Evolutionary conservation across 306 rosid genomes (phyloP).

Genomic region (Lotus japonicus): DNA sequence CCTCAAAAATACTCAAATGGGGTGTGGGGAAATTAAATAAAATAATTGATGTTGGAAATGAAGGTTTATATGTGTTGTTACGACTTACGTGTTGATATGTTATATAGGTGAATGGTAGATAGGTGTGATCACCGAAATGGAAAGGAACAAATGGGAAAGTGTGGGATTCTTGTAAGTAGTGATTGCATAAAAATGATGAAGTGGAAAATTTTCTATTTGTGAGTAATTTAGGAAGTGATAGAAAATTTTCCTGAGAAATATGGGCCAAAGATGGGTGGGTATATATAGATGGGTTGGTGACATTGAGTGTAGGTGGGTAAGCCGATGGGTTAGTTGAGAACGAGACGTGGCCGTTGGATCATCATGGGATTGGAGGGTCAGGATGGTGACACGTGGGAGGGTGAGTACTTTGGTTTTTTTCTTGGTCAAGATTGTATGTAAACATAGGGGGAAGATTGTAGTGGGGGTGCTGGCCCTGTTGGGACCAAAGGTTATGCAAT

Average conservation of each 20-base stretch:
- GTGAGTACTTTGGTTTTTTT: neutral
- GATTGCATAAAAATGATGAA: neutral
- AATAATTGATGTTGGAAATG: too few species aligned
- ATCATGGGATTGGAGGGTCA: neutral
- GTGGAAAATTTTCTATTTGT: neutral
- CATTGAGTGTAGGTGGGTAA: constrained; percentile 54
- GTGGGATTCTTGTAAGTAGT: neutral
- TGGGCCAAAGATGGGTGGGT: neutral
- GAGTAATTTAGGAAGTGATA: neutral
- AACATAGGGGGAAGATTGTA: neutral
- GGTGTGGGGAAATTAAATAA: too few species aligned
- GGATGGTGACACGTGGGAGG: constrained; percentile 41
- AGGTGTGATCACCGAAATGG: neutral
- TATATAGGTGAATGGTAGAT: neutral
- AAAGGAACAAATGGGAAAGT: constrained; percentile 6
- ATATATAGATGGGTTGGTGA: constrained; percentile 31
- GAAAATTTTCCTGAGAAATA: constrained; percentile 35
- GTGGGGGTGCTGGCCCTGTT: neutral
- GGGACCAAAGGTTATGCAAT: neutral
- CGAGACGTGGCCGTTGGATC: constrained; percentile 45
- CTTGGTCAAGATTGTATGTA: too few species aligned
- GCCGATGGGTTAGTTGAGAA: constrained; percentile 82
- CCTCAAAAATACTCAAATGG: too few species aligned
- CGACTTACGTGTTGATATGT: neutral
- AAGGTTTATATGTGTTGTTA: too few species aligned